These are phyloP conservation scores for Neoscytalidium dimidiatum DNA, from an alignment of 2,329 filamentous ascomycete genomes.

Conservation along the genomic window DNA sequence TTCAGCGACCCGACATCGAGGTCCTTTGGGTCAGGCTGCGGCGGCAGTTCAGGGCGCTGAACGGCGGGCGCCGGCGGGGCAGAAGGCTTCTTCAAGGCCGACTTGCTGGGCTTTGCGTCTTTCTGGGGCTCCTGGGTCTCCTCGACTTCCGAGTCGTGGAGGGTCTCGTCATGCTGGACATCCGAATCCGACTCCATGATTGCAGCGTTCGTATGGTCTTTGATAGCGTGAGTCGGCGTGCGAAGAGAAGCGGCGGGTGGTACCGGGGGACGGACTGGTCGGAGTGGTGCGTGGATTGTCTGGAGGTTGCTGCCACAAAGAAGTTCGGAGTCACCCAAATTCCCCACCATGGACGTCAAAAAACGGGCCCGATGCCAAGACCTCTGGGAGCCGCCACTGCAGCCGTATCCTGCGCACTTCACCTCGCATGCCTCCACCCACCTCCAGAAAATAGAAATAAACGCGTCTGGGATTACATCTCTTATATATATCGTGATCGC, in stretches of 20 bases:
- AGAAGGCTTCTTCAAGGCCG: slow-evolving; percentile 79
- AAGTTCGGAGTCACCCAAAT: slow-evolving; percentile 17
- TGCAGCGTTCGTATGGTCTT: slow-evolving; percentile 10
- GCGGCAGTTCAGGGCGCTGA: slow-evolving; percentile 70
- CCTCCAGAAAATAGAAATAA: too few species aligned
- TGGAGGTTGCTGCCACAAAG: slow-evolving; percentile 10
- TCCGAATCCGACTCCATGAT: slow-evolving; percentile 46
- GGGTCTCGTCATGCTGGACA: slow-evolving; percentile 41
- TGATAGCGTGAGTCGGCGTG: not conserved
- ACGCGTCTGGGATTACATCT: too few species aligned
- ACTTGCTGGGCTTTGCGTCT: slow-evolving; percentile 55
- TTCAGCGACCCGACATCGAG: slow-evolving; percentile 79
- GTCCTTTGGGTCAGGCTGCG: slow-evolving; percentile 89
- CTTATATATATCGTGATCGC: too few species aligned
- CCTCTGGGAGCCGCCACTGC: not conserved
- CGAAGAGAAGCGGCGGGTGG: not conserved
- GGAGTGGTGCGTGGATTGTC: not conserved
- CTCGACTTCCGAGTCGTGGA: slow-evolving; percentile 73
- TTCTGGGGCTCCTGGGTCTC: slow-evolving; percentile 63
- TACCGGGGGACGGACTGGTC: slow-evolving; percentile 1
- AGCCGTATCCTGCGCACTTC: not conserved
- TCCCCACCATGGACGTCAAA: slow-evolving; percentile 9
- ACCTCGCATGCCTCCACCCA: too few species aligned
- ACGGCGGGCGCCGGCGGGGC: slow-evolving; percentile 51
- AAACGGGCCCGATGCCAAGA: slow-evolving; percentile 13